phyloP scores from a whole-genome alignment of 108 stramenopile genomes.

The Skeletonema costatum region DNA sequence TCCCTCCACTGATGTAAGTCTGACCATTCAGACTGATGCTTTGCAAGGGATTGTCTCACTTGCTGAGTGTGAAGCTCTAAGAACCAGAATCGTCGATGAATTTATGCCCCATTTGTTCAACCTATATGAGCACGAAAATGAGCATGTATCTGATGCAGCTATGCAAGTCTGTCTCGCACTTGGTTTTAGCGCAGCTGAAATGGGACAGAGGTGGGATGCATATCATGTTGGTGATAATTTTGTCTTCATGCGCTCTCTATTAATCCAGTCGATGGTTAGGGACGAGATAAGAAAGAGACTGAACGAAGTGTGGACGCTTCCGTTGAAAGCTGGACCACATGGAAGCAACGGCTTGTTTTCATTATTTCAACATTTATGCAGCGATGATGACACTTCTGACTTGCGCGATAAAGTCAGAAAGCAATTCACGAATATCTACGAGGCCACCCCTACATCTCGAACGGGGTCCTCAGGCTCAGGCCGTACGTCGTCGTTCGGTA shows the following conservation, averaged over 20 bases:
- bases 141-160: slow-evolving; percentile 46
- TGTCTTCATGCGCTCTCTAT: slow-evolving; percentile 53
- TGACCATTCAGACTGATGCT: slow-evolving; percentile 36
- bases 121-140: slow-evolving; percentile 26
- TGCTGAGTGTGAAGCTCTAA: slow-evolving; percentile 62
- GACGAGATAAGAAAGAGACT: slow-evolving; percentile 50
- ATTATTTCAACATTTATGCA: slow-evolving; percentile 53
- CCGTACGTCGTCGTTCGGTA: neutral
- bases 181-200: slow-evolving; percentile 62
- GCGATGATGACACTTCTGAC: slow-evolving; percentile 42
- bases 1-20: neutral
- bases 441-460: neutral
- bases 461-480: neutral
- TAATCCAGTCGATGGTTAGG: slow-evolving; percentile 69
- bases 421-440: slow-evolving; percentile 56
- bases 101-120: slow-evolving; percentile 52
- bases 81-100: slow-evolving; percentile 57
- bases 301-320: slow-evolving; percentile 38
- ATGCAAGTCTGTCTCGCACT: slow-evolving; percentile 60
- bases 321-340: slow-evolving; percentile 35
- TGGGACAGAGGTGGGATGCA: slow-evolving; percentile 56
- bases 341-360: neutral
- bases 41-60: slow-evolving; percentile 56
- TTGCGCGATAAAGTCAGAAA: slow-evolving; percentile 24
- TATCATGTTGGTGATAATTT: slow-evolving; percentile 68